These are phyloP conservation scores for Phenoliferia sp. DNA, from an alignment of 1,284 basidiomycete species.

Conservation along the genomic window DNA sequence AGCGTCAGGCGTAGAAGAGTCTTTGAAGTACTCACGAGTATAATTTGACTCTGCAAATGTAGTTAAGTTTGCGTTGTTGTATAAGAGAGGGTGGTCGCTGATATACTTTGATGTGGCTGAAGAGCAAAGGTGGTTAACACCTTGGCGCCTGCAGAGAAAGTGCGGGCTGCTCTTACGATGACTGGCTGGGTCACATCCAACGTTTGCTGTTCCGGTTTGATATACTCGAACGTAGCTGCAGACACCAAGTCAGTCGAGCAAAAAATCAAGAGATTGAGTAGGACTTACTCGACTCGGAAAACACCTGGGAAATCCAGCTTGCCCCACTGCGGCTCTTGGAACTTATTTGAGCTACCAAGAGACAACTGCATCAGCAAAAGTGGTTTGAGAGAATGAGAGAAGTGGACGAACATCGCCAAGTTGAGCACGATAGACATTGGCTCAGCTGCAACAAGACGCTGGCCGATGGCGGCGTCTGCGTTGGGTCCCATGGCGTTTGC, in stretches of 20 bases:
- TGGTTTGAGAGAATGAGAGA: neutral
- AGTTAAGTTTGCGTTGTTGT: slow-evolving; percentile 2
- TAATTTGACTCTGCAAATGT: neutral
- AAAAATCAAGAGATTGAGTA: neutral
- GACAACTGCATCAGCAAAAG: no score
- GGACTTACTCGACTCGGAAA: neutral
- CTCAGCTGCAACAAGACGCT: slow-evolving; percentile 54
- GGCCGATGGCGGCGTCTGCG: neutral
- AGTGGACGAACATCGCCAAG: slow-evolving; percentile 14
- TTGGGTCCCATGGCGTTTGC: neutral
- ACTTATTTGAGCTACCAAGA: slow-evolving; percentile 18
- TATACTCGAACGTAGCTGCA: neutral
- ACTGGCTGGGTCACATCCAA: slow-evolving; percentile 14
- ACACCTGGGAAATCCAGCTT: neutral
- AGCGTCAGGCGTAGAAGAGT: neutral
- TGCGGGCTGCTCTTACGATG: no score
- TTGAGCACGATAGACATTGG: slow-evolving; percentile 21
- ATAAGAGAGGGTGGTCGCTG: slow-evolving; percentile 11
- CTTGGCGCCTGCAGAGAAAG: neutral
- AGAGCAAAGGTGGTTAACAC: neutral
- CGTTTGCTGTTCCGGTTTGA: slow-evolving; percentile 4
- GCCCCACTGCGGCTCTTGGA: slow-evolving; percentile 13
- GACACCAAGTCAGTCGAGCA: no score
- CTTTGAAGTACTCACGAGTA: neutral
- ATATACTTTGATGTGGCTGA: slow-evolving; percentile 1